These are phyloP conservation scores for Starmerella lactis-condensi DNA, from an alignment of 805 yeast species.

Conservation along the genomic window DNA sequence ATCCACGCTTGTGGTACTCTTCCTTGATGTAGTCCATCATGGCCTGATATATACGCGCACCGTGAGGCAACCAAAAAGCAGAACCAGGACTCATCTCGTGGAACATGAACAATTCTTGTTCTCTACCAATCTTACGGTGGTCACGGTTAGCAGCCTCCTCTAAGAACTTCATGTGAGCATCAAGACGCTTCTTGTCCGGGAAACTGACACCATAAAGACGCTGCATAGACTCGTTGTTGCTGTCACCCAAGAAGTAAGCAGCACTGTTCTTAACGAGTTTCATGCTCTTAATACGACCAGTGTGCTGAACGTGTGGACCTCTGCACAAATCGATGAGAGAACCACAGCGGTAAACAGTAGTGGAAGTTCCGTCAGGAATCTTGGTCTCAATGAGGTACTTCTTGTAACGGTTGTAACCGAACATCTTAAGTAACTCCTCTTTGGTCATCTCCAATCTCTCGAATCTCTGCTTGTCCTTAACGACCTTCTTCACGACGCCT, in stretches of 20 bases:
- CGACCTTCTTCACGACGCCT: constrained; percentile 69
- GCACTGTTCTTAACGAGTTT: constrained; percentile 90
- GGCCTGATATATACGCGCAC: constrained; percentile 88
- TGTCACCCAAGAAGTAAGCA: constrained; percentile 86
- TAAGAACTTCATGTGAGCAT: constrained; percentile 80
- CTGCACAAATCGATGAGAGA: constrained; percentile 89
- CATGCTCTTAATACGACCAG: constrained; percentile 88
- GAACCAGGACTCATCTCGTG: constrained; percentile 96
- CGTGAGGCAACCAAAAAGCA: constrained; percentile 98
- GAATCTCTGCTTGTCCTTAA: constrained; percentile 87
- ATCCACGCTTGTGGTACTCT: constrained; percentile 85
- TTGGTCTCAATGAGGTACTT: constrained; percentile 68
- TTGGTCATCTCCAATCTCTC: constrained; percentile 85
- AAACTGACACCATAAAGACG: constrained; percentile 94
- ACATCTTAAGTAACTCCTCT: constrained; percentile 82
- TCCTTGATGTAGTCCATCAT: constrained; percentile 59
- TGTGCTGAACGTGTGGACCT: constrained; percentile 96
- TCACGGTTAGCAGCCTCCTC: constrained; percentile 86
- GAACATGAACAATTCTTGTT: constrained; percentile 89
- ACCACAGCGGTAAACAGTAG: constrained; percentile 97
- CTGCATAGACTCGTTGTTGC: constrained; percentile 84
- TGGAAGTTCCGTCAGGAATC: constrained; percentile 86
- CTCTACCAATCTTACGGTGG: constrained; percentile 89
- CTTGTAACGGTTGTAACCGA: constrained; percentile 88
- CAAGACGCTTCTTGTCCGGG: constrained; percentile 95